Evolutionary conservation across 805 yeast species (phyloP).

Genomic region (Lipomyces sp.): DNA sequence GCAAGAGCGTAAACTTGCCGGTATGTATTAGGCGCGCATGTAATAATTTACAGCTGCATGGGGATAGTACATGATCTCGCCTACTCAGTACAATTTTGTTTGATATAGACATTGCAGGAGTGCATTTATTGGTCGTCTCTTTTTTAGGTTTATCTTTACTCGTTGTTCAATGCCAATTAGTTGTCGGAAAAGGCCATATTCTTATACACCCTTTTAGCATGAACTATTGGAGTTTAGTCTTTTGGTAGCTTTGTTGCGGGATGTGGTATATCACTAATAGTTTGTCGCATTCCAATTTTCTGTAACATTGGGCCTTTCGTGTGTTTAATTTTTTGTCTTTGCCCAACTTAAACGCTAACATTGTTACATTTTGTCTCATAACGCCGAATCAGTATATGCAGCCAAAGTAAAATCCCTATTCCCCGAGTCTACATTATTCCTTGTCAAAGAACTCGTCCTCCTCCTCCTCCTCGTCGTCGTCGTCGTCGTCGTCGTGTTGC

Average conservation of each 20-base stretch:
- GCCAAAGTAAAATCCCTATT: not conserved
- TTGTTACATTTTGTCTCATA: not conserved
- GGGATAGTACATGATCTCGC: too few relatives aligned
- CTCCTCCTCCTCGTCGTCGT: not conserved
- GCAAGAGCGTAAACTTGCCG: too few relatives aligned
- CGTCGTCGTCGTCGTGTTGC: not conserved
- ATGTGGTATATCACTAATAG: not conserved
- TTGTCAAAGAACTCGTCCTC: slow-evolving; percentile 33
- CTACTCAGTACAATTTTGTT: too few relatives aligned
- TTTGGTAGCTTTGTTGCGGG: not conserved
- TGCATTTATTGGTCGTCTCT: not conserved
- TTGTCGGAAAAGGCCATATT: not conserved
- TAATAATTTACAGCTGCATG: too few relatives aligned
- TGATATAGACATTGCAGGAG: not conserved
- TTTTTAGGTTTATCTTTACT: not conserved
- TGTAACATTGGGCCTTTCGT: not conserved
- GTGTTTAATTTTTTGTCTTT: not conserved
- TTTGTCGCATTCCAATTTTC: not conserved
- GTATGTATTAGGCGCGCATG: too few relatives aligned
- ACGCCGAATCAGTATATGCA: not conserved
- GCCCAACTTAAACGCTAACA: not conserved
- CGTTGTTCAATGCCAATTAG: not conserved
- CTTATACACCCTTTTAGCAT: not conserved
- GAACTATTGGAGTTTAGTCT: not conserved
- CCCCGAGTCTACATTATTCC: not conserved